Evolutionary conservation across 2,329 filamentous ascomycete species (phyloP).

Genomic region (Penicillium sp.): DNA sequence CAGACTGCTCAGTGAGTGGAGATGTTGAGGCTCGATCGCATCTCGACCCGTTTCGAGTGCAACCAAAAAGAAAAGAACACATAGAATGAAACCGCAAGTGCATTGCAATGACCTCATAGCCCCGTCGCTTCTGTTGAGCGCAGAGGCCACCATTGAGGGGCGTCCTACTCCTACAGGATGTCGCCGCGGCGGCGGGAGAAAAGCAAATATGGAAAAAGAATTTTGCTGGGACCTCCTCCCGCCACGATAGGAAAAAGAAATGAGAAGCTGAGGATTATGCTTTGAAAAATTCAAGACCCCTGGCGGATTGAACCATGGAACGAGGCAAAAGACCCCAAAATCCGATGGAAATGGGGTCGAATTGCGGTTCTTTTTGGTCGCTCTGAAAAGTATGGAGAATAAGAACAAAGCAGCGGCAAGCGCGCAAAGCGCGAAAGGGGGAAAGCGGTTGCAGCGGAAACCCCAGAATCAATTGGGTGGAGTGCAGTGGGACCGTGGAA

Average conservation of each 20-base stretch:
- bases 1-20: not conserved
- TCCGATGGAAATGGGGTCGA: not conserved
- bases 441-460: slow-evolving; percentile 38
- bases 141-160: not conserved
- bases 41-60: too few relatives aligned
- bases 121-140: not conserved
- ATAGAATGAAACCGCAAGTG: not conserved
- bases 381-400: not conserved
- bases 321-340: not conserved
- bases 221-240: not conserved
- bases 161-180: not conserved
- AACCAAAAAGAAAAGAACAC: not conserved
- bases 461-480: slow-evolving; percentile 26
- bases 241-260: slow-evolving; percentile 8
- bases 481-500: slow-evolving; percentile 20
- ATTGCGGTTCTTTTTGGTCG: not conserved
- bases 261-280: slow-evolving; percentile 1
- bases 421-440: slow-evolving; percentile 40
- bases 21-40: not conserved
- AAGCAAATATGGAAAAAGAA: slow-evolving; percentile 8
- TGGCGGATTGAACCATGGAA: slow-evolving; percentile 4
- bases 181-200: slow-evolving; percentile 6
- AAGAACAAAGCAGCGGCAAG: slow-evolving; percentile 34
- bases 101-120: slow-evolving; percentile 7
- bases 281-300: not conserved